A percentile compares a stretch with the other conserved stretches of the same genome.
phyloP scores from a whole-genome alignment of 164 flowering plant species.

The grape (Vitis vinifera) region DNA sequence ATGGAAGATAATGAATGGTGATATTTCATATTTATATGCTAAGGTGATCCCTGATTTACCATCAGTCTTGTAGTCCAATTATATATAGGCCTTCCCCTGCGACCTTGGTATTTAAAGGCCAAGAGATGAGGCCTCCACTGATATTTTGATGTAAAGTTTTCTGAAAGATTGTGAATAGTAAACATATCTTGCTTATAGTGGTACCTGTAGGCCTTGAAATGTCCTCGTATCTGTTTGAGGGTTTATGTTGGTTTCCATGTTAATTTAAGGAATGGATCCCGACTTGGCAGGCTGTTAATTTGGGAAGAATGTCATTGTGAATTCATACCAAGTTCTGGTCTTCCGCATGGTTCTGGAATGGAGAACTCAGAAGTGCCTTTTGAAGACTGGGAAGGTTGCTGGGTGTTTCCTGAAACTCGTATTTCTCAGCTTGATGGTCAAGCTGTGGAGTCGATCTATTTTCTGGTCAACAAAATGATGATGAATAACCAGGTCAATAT shows the following conservation, averaged over 20 bases:
- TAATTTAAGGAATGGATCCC: slow-evolving; percentile 6
- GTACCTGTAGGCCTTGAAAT: neutral
- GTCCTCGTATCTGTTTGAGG: neutral
- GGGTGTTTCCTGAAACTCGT: slow-evolving; percentile 23
- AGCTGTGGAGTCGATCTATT: slow-evolving; percentile 29
- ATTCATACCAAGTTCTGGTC: slow-evolving; percentile 17
- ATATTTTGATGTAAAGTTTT: too few species aligned
- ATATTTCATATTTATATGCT: too few species aligned
- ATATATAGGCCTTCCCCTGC: too few species aligned
- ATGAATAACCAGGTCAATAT: slow-evolving; percentile 52
- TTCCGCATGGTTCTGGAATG: slow-evolving; percentile 26
- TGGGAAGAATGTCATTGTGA: slow-evolving; percentile 86
- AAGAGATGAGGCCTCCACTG: too few species aligned
- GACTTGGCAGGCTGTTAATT: slow-evolving; percentile 62
- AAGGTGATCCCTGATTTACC: too few species aligned
- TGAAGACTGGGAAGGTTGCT: slow-evolving; percentile 42
- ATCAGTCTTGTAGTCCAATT: too few species aligned
- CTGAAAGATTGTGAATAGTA: too few species aligned
- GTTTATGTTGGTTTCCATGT: neutral
- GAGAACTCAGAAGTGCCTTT: slow-evolving; percentile 28
- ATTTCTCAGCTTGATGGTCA: slow-evolving; percentile 29
- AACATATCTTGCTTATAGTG: neutral
- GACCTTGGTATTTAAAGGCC: too few species aligned
- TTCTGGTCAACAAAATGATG: slow-evolving; percentile 70
- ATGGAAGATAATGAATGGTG: too few species aligned